phyloP scores from a whole-genome alignment of 805 yeast genomes.

The Saccharomycopsis fermentans region DNA sequence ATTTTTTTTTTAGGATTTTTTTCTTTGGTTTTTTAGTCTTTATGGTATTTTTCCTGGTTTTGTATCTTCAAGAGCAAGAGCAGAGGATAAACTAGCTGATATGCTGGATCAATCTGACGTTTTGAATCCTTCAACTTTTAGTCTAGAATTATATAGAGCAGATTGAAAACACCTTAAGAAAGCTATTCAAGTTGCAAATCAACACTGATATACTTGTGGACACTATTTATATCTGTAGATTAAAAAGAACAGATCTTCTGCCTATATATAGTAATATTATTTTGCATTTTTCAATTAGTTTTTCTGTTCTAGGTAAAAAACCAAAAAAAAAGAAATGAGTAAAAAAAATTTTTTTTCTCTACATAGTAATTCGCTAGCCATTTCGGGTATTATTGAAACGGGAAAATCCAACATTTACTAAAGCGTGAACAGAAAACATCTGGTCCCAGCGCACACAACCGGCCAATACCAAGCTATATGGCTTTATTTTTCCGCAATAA shows the following conservation, averaged over 20 bases:
- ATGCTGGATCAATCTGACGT: no score
- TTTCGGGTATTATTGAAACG: neutral
- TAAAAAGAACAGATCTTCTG: neutral
- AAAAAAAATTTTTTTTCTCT: neutral
- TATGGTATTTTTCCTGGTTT: neutral
- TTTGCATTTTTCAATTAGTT: neutral
- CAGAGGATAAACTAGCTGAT: neutral
- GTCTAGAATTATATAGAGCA: no score
- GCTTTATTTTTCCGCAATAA: no score
- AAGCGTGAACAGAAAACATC: neutral
- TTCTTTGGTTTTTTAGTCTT: neutral
- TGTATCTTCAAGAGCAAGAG: neutral
- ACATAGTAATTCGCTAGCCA: neutral
- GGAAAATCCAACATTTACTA: no score
- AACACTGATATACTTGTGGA: no score
- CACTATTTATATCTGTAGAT: no score
- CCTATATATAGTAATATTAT: neutral
- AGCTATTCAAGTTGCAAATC: no score
- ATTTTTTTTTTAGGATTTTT: slow-evolving; percentile 7
- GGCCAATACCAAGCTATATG: neutral
- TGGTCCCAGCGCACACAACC: neutral
- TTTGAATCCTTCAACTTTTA: no score
- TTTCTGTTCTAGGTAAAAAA: neutral
- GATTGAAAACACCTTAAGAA: no score
- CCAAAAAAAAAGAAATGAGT: neutral